These are phyloP conservation scores for Pseudogymnoascus sp. DNA, from an alignment of 2,329 filamentous ascomycete genomes.

Conservation along the genomic window DNA sequence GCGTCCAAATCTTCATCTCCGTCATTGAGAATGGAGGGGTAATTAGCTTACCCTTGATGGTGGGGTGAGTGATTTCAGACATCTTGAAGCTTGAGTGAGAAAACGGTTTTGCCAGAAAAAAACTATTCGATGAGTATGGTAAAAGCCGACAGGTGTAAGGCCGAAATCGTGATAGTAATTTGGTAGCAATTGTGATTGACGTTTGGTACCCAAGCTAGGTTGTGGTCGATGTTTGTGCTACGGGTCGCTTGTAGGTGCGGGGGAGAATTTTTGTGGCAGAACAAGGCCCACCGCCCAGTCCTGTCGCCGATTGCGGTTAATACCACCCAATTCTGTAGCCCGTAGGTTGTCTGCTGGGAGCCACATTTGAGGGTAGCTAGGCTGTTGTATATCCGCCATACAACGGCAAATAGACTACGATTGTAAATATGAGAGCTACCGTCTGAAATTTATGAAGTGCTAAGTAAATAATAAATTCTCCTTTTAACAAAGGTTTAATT, in stretches of 20 bases:
- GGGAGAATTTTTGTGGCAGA: conserved; percentile 8
- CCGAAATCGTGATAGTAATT: neutral
- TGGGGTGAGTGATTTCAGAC: conserved; percentile 48
- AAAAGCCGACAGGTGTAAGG: neutral
- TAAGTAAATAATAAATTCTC: neutral
- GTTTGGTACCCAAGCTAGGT: neutral
- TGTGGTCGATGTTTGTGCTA: conserved; percentile 2
- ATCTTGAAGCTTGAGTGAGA: conserved; percentile 29
- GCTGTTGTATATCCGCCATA: neutral
- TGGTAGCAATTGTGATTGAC: conserved; percentile 7
- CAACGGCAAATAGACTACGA: too few relatives aligned
- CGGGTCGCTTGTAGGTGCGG: conserved; percentile 4
- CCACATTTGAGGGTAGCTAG: neutral
- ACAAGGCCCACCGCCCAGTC: neutral
- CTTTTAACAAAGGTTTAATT: neutral
- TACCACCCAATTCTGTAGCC: neutral
- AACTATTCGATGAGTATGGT: neutral
- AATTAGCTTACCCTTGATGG: conserved; percentile 46
- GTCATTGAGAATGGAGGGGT: conserved; percentile 17
- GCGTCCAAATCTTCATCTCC: neutral
- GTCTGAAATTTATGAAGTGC: neutral
- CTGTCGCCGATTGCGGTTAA: neutral
- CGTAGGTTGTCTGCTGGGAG: neutral
- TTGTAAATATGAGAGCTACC: neutral
- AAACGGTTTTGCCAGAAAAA: neutral